Evolutionary conservation across 1,284 basidiomycete genomes (phyloP).

Genomic region (Caloboletus firmus): DNA sequence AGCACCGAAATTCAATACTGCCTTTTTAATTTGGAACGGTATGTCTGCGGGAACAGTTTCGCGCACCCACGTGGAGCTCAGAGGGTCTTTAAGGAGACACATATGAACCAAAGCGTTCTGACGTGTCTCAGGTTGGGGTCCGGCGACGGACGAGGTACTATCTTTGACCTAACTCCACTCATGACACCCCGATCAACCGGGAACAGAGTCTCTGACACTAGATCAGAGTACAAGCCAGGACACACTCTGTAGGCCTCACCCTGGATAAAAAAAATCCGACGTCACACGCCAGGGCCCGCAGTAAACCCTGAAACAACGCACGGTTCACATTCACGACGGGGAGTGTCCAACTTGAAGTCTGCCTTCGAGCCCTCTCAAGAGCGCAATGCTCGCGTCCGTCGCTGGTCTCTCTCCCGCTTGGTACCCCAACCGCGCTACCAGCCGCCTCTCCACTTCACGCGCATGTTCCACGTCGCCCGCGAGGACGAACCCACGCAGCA

Average conservation of each 20-base stretch:
- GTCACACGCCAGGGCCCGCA: not conserved
- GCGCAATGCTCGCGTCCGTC: constrained; percentile 26
- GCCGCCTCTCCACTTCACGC: constrained; percentile 25
- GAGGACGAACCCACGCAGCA: constrained; percentile 34
- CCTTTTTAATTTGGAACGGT: not conserved
- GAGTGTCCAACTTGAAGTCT: not conserved
- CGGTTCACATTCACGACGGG: not conserved
- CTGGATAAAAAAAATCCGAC: not conserved
- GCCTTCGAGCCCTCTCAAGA: constrained; percentile 25
- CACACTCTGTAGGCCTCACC: too few relatives aligned
- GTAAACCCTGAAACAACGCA: not conserved
- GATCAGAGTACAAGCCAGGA: not conserved
- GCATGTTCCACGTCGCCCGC: constrained; percentile 24
- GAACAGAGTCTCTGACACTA: not conserved
- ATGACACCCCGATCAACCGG: not conserved
- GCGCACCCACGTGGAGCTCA: not conserved
- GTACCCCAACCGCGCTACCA: constrained; percentile 25
- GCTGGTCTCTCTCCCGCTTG: constrained; percentile 13
- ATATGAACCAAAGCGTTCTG: not conserved
- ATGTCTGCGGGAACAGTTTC: not conserved
- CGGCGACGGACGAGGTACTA: too few relatives aligned
- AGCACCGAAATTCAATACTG: constrained; percentile 1
- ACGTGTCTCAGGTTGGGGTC: constrained; percentile 1
- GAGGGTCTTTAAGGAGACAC: not conserved
- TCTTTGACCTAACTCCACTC: not conserved